Evolutionary conservation across 75 land plant species (phyloP).

Genomic region (Pinus taeda): DNA sequence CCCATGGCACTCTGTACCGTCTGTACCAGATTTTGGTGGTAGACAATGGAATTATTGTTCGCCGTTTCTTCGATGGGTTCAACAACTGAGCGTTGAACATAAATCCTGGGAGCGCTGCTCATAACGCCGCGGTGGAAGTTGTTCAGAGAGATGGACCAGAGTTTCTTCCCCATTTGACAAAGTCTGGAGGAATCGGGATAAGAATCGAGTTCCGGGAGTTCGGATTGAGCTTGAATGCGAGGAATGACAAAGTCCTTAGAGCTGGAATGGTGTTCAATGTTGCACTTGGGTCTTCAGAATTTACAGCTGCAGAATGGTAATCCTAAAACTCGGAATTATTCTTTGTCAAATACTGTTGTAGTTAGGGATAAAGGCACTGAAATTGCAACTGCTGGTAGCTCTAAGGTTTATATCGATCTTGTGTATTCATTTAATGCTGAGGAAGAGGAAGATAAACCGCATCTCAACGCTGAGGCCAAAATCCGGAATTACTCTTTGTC

Average conservation of each 20-base stretch:
- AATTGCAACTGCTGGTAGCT: constrained; percentile 37
- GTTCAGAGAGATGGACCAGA: constrained; percentile 76
- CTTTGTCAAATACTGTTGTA: constrained; percentile 57
- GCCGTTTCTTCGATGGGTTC: no score
- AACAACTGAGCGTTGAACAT: no score
- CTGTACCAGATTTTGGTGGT: no score
- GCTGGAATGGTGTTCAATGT: constrained; percentile 91
- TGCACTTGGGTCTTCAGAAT: constrained; percentile 71
- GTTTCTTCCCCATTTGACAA: constrained; percentile 57
- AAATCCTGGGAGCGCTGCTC: constrained; percentile 45
- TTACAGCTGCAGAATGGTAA: constrained; percentile 36
- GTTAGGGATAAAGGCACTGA: constrained; percentile 42
- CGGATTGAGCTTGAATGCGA: constrained; percentile 58
- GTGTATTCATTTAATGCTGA: constrained; percentile 74
- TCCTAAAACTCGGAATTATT: constrained; percentile 49
- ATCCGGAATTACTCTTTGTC: constrained; percentile 38
- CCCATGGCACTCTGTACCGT: no score
- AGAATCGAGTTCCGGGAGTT: constrained; percentile 95
- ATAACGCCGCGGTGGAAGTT: constrained; percentile 63
- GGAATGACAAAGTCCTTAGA: constrained; percentile 56
- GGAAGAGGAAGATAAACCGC: constrained; percentile 40
- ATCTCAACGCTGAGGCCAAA: constrained; percentile 37
- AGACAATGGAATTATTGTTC: no score
- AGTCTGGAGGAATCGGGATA: constrained; percentile 86
- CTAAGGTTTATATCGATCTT: constrained; percentile 61